A percentile compares a stretch with the other conserved stretches of the same genome.
Conservation (phyloP, 768 basidiomycete genomes). For the Naganishia vishniacii region DNA sequence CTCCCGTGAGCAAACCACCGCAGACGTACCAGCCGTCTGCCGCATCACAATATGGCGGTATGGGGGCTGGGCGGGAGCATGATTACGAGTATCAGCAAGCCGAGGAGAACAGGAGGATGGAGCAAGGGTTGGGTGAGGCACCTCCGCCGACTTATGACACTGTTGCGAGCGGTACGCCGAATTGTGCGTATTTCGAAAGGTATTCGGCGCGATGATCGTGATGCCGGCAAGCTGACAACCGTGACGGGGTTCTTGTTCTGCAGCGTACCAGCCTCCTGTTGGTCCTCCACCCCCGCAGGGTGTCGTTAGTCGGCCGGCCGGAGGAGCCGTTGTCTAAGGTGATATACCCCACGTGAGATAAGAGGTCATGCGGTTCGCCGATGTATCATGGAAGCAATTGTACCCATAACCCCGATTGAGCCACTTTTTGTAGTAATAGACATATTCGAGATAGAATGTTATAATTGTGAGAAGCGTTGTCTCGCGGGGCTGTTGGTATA, state of each 20-base stretch:
- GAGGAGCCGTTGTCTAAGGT: constrained; percentile 13
- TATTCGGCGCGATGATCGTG: not conserved
- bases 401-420: no score
- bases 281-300: constrained; percentile 18
- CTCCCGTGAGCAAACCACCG: constrained; percentile 25
- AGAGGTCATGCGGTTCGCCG: no score
- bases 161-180: constrained; percentile 23
- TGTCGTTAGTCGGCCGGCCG: not conserved
- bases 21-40: constrained; percentile 41
- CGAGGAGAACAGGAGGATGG: constrained; percentile 37
- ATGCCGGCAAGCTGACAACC: not conserved
- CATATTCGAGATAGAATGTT: no score
- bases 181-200: not conserved
- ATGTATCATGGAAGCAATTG: no score
- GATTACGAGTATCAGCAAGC: constrained; percentile 47
- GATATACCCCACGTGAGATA: not conserved
- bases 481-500: no score
- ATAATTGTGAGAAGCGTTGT: no score
- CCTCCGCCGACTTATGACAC: constrained; percentile 44
- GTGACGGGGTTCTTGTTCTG: not conserved
- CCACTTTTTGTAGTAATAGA: no score
- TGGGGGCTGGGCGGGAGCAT: constrained; percentile 36
- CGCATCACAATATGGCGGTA: constrained; percentile 34
- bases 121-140: constrained; percentile 30
- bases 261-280: constrained; percentile 19